Conservation (phyloP, 495 filamentous ascomycete species). For the Gamarada debralockiae region DNA sequence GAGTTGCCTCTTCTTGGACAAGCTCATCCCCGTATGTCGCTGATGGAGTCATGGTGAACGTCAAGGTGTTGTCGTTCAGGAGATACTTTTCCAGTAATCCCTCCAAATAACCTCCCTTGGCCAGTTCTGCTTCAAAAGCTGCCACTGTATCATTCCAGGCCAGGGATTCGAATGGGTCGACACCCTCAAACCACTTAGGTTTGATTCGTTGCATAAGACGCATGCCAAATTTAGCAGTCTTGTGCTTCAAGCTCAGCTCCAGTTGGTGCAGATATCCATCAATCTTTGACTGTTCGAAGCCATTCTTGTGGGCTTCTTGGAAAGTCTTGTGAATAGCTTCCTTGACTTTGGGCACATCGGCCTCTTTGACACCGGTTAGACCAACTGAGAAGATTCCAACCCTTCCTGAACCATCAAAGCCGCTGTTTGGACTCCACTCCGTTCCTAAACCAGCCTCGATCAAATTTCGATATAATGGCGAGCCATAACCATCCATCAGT, state of each 20-base stretch:
- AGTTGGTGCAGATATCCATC: slow-evolving; percentile 92
- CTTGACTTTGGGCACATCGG: slow-evolving; percentile 73
- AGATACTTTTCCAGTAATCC: slow-evolving; percentile 85
- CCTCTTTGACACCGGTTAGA: slow-evolving; percentile 76
- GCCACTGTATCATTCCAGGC: slow-evolving; percentile 85
- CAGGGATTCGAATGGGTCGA: slow-evolving; percentile 85
- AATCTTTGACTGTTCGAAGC: slow-evolving; percentile 85
- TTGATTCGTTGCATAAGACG: slow-evolving; percentile 82
- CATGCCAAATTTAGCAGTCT: slow-evolving; percentile 92
- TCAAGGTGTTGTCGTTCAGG: slow-evolving; percentile 77
- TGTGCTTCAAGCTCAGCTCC: slow-evolving; percentile 86
- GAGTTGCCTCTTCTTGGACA: slow-evolving; percentile 69
- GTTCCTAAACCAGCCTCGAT: slow-evolving; percentile 89
- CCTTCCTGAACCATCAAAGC: slow-evolving; percentile 74
- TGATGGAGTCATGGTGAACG: slow-evolving; percentile 92
- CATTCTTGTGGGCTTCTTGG: slow-evolving; percentile 57
- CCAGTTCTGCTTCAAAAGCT: slow-evolving; percentile 70
- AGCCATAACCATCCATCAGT: slow-evolving; percentile 89
- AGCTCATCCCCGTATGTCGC: slow-evolving; percentile 66
- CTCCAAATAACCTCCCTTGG: slow-evolving; percentile 75
- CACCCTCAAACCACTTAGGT: slow-evolving; percentile 90
- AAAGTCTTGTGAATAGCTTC: slow-evolving; percentile 66
- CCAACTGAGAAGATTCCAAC: slow-evolving; percentile 85
- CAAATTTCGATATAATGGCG: slow-evolving; percentile 84
- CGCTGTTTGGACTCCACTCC: slow-evolving; percentile 91